Percentiles rank a stretch among this genome's conserved stretches.
Conservation (phyloP, 2,329 filamentous ascomycete genomes). For the Pseudomassariella vexata region DNA sequence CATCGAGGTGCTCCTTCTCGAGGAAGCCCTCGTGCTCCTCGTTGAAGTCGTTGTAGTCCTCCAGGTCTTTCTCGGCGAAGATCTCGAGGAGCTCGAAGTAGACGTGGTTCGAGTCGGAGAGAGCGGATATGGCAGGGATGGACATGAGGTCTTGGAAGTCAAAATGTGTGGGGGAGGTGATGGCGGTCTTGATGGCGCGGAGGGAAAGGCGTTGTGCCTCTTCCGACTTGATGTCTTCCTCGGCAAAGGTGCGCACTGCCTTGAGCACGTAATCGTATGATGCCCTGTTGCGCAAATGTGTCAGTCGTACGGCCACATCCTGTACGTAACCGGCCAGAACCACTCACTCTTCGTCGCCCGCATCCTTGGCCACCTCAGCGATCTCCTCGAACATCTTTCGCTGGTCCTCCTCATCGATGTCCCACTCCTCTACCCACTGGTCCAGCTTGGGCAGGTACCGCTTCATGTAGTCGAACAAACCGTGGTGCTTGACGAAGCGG, state of each 20-base stretch:
- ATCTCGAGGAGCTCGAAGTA: slow-evolving; percentile 93
- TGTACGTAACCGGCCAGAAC: neutral
- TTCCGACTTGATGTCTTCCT: slow-evolving; percentile 50
- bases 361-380: slow-evolving; percentile 72
- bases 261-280: slow-evolving; percentile 64
- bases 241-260: slow-evolving; percentile 56
- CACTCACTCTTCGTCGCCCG: slow-evolving; percentile 69
- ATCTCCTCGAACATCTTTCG: slow-evolving; percentile 81
- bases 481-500: slow-evolving; percentile 68
- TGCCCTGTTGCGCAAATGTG: slow-evolving; percentile 30
- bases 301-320: neutral
- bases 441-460: slow-evolving; percentile 79
- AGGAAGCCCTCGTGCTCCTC: slow-evolving; percentile 86
- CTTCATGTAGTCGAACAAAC: slow-evolving; percentile 77
- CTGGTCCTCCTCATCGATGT: slow-evolving; percentile 72
- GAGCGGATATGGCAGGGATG: slow-evolving; percentile 77
- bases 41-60: slow-evolving; percentile 93
- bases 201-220: slow-evolving; percentile 57
- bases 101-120: slow-evolving; percentile 75
- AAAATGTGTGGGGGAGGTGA: slow-evolving; percentile 52
- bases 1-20: slow-evolving; percentile 67
- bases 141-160: slow-evolving; percentile 77
- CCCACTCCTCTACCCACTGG: slow-evolving; percentile 77
- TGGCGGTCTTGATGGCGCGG: slow-evolving; percentile 48
- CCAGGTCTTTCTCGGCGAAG: slow-evolving; percentile 88